phyloP scores from a whole-genome alignment of 1,139 yeast species.

The Yamadazyma friedrichii region DNA sequence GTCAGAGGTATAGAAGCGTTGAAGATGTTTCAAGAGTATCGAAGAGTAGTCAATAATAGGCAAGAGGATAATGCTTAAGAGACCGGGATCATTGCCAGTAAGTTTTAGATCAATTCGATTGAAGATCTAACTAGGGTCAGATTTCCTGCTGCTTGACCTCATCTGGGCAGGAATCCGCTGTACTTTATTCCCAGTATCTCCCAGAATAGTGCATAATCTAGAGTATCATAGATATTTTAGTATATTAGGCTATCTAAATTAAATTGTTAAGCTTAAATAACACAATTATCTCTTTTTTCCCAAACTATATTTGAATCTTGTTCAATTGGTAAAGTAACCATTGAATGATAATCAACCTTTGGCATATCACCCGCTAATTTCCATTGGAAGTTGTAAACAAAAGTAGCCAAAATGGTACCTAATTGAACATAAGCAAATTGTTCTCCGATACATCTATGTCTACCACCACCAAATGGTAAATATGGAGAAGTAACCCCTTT shows the following conservation, averaged over 20 bases:
- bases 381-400: constrained; percentile 79
- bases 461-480: constrained; percentile 98
- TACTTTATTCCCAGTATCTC: too few relatives aligned
- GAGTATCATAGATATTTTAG: too few relatives aligned
- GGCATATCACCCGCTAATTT: constrained; percentile 68
- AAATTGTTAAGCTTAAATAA: constrained; percentile 15
- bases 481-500: constrained; percentile 96
- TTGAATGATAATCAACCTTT: constrained; percentile 77
- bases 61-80: too few relatives aligned
- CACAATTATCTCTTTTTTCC: constrained; percentile 56
- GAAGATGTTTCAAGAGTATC: too few relatives aligned
- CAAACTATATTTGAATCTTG: constrained; percentile 78
- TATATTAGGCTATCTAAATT: too few relatives aligned
- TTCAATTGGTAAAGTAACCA: constrained; percentile 84
- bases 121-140: too few relatives aligned
- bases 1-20: background rate
- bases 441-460: constrained; percentile 99
- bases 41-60: too few relatives aligned
- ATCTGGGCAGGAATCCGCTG: too few relatives aligned
- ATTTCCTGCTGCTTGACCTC: too few relatives aligned
- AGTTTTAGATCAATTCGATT: too few relatives aligned
- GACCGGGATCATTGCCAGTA: too few relatives aligned
- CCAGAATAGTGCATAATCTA: too few relatives aligned
- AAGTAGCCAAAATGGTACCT: constrained; percentile 79
- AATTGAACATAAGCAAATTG: constrained; percentile 95